These are phyloP conservation scores for Knoxdaviesia capensis DNA, from an alignment of 2,329 filamentous ascomycete genomes.

Conservation along the genomic window DNA sequence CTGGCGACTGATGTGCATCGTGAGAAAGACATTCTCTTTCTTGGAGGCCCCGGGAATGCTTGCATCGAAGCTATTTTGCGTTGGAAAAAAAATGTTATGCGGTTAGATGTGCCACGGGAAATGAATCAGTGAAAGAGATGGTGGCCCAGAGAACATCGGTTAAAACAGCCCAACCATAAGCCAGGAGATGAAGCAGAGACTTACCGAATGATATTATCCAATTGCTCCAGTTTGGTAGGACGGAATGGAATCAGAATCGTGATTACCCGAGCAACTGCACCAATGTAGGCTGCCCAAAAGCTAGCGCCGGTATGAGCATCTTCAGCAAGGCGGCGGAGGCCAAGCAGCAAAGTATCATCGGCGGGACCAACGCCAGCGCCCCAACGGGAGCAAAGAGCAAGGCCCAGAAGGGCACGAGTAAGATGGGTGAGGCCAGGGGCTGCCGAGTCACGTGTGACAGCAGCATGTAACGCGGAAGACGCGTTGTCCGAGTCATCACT, in stretches of 20 bases:
- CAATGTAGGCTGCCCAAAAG: slow-evolving; percentile 34
- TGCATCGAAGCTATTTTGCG: slow-evolving; percentile 6
- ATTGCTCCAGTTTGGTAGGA: slow-evolving; percentile 15
- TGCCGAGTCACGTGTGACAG: slow-evolving; percentile 45
- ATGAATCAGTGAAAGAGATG: neutral
- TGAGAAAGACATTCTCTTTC: slow-evolving; percentile 16
- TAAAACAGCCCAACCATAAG: no score
- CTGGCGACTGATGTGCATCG: slow-evolving; percentile 13
- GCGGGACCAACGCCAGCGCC: slow-evolving; percentile 34
- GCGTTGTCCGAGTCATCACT: slow-evolving; percentile 33
- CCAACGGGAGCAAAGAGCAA: slow-evolving; percentile 58
- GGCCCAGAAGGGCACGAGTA: slow-evolving; percentile 47
- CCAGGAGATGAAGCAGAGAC: slow-evolving; percentile 6
- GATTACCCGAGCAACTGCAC: slow-evolving; percentile 23
- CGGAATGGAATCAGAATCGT: slow-evolving; percentile 19
- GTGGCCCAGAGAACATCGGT: no score
- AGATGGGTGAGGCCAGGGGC: slow-evolving; percentile 57
- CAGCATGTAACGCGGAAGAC: slow-evolving; percentile 50
- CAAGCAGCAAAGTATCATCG: slow-evolving; percentile 22
- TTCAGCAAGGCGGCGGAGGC: slow-evolving; percentile 21
- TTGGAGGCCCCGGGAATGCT: slow-evolving; percentile 12
- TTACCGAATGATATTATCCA: slow-evolving; percentile 19
- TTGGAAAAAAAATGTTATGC: neutral
- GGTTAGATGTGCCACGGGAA: neutral
- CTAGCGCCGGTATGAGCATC: slow-evolving; percentile 16